phyloP scores from a whole-genome alignment of 805 yeast species.

The Yarrowia sp. region DNA sequence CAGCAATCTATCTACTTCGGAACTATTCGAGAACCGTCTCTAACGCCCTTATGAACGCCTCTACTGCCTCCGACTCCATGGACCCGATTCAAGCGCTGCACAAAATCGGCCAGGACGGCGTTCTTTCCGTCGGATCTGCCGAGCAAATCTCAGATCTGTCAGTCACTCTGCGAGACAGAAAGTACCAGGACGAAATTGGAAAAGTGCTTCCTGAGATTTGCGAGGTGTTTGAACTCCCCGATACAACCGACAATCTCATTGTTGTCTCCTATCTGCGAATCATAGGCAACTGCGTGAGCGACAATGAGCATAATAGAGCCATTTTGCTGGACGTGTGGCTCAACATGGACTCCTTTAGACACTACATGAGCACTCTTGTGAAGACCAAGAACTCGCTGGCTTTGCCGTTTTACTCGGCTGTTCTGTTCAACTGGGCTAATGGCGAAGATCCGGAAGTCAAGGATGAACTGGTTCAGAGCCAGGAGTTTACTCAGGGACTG shows the following conservation, averaged over 20 bases:
- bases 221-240: constrained; percentile 1
- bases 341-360: constrained; percentile 16
- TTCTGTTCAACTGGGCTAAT: constrained; percentile 31
- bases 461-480: not conserved
- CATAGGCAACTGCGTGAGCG: constrained; percentile 26
- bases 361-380: constrained; percentile 3
- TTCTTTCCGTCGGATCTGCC: constrained; percentile 13
- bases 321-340: constrained; percentile 12
- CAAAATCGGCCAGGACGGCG: not conserved
- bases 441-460: constrained; percentile 19
- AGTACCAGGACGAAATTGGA: constrained; percentile 3
- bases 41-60: too few relatives aligned
- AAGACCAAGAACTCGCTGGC: not conserved
- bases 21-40: too few relatives aligned
- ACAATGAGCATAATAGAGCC: constrained; percentile 16
- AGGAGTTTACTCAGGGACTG: constrained; percentile 10
- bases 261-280: constrained; percentile 22
- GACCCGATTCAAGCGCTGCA: not conserved
- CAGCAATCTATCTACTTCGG: too few relatives aligned
- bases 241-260: not conserved
- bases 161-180: constrained; percentile 7
- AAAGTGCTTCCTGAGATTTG: constrained; percentile 25
- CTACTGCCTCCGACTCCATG: not conserved
- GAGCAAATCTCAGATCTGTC: constrained; percentile 15
- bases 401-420: constrained; percentile 22